Evolutionary conservation across 2,329 filamentous ascomycete genomes (phyloP).

Genomic region (Ceratocystiopsis brevicomis): DNA sequence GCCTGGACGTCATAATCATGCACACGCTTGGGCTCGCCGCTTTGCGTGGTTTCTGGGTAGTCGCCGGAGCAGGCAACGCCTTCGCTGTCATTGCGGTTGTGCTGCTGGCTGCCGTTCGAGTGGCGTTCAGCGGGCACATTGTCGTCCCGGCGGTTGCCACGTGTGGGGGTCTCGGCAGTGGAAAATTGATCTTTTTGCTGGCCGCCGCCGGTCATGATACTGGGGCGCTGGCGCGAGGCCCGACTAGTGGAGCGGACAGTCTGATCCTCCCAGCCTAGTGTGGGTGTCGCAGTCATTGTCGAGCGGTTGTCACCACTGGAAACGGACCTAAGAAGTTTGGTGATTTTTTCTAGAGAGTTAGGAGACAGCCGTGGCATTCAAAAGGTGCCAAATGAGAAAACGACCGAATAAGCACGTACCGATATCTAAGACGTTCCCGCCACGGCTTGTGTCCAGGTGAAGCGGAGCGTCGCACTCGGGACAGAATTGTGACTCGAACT

Average conservation of each 20-base stretch:
- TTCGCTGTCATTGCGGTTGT: conserved; percentile 63
- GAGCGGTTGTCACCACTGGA: conserved; percentile 46
- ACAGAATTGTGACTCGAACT: conserved; percentile 85
- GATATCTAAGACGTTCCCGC: conserved; percentile 81
- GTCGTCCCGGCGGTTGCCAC: conserved; percentile 21
- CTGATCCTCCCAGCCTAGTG: conserved; percentile 44
- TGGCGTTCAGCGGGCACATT: conserved; percentile 29
- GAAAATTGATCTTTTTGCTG: too few relatives aligned
- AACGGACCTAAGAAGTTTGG: conserved; percentile 73
- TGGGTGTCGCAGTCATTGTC: conserved; percentile 33
- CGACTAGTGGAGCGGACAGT: conserved; percentile 34
- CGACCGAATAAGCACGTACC: conserved; percentile 38
- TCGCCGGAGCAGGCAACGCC: conserved; percentile 58
- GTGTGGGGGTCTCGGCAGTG: too few relatives aligned
- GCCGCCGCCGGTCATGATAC: conserved; percentile 7
- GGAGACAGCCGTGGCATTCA: background rate
- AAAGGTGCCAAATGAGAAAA: too few relatives aligned
- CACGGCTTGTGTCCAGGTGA: conserved; percentile 78
- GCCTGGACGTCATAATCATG: conserved; percentile 94
- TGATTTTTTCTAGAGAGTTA: conserved; percentile 60
- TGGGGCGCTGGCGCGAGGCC: conserved; percentile 20
- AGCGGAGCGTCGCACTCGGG: conserved; percentile 84
- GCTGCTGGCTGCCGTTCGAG: conserved; percentile 24
- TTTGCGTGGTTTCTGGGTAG: conserved; percentile 59
- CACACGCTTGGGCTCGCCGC: conserved; percentile 45